These are phyloP conservation scores for Ophioceras dolichostomum DNA, from an alignment of 2,329 filamentous ascomycete species.

Conservation along the genomic window DNA sequence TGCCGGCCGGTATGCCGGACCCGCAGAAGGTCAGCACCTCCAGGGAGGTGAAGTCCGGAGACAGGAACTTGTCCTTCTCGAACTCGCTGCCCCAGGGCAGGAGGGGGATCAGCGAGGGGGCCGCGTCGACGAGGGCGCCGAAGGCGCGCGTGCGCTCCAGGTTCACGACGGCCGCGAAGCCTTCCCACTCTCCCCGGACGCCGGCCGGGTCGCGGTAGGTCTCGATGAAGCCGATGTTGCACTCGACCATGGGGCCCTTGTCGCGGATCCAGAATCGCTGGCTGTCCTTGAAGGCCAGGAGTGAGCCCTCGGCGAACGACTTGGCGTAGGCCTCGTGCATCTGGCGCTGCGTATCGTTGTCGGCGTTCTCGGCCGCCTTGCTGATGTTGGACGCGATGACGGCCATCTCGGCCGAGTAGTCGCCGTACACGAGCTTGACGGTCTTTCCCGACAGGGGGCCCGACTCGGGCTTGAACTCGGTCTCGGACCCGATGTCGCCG, in stretches of 20 bases:
- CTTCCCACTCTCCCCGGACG: slow-evolving; percentile 74
- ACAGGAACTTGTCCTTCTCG: slow-evolving; percentile 92
- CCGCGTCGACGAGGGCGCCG: slow-evolving; percentile 68
- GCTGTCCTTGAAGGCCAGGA: slow-evolving; percentile 68
- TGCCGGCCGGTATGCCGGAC: slow-evolving; percentile 55
- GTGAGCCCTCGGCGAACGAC: slow-evolving; percentile 62
- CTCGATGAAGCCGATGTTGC: slow-evolving; percentile 75
- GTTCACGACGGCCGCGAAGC: slow-evolving; percentile 76
- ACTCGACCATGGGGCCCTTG: slow-evolving; percentile 68
- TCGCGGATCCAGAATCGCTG: slow-evolving; percentile 76
- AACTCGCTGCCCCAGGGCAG: slow-evolving; percentile 82
- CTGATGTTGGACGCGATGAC: slow-evolving; percentile 54
- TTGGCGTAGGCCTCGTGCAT: slow-evolving; percentile 65
- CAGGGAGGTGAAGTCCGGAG: slow-evolving; percentile 89
- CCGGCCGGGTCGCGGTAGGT: slow-evolving; percentile 76
- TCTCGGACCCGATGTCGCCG: slow-evolving; percentile 56
- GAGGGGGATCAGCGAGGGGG: slow-evolving; percentile 73
- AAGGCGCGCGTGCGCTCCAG: slow-evolving; percentile 84
- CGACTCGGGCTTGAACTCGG: slow-evolving; percentile 45
- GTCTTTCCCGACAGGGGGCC: slow-evolving; percentile 53
- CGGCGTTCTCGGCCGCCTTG: slow-evolving; percentile 55
- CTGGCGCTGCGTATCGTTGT: slow-evolving; percentile 61
- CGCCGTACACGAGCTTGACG: slow-evolving; percentile 61
- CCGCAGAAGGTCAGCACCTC: slow-evolving; percentile 77
- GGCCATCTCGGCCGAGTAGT: slow-evolving; percentile 60